A percentile compares a stretch with the other conserved stretches of the same genome.
Evolutionary conservation across 2,329 filamentous ascomycete species (phyloP).

Genomic region (Neoarthrinium moseri): DNA sequence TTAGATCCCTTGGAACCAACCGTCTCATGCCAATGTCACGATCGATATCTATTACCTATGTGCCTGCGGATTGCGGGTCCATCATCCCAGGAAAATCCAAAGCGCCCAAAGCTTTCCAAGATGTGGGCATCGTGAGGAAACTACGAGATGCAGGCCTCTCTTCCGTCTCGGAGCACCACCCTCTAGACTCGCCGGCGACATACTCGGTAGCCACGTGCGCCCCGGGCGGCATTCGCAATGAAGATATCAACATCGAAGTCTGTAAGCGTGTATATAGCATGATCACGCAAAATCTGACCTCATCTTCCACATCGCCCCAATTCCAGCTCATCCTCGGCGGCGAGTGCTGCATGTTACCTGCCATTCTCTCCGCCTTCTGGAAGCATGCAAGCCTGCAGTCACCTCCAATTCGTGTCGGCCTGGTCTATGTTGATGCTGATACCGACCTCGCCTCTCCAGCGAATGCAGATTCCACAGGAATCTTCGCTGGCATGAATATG

Average conservation of each 20-base stretch:
- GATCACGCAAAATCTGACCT: not conserved
- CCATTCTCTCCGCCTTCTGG: constrained; percentile 1
- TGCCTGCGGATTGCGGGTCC: constrained; percentile 1
- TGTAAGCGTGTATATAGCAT: not conserved
- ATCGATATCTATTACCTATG: not conserved
- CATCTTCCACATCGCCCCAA: not conserved
- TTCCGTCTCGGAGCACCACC: not conserved
- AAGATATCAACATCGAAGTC: not conserved
- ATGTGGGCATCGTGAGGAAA: not conserved
- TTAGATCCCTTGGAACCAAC: too few relatives aligned
- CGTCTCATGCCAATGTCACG: not conserved
- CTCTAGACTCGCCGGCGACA: not conserved
- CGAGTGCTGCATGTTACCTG: constrained; percentile 4
- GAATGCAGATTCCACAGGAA: not conserved
- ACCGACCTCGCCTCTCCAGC: not conserved
- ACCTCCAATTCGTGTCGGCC: not conserved
- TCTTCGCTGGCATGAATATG: constrained; percentile 6
- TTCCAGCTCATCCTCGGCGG: constrained; percentile 5
- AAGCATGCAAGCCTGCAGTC: not conserved
- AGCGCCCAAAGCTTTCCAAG: constrained; percentile 3
- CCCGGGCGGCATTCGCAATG: not conserved
- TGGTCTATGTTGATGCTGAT: constrained; percentile 2
- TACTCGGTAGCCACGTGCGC: not conserved
- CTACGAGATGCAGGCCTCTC: not conserved
- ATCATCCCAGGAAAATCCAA: constrained; percentile 5